Conservation (phyloP, 805 yeast genomes). For the Nakazawaea laoshanensis region DNA sequence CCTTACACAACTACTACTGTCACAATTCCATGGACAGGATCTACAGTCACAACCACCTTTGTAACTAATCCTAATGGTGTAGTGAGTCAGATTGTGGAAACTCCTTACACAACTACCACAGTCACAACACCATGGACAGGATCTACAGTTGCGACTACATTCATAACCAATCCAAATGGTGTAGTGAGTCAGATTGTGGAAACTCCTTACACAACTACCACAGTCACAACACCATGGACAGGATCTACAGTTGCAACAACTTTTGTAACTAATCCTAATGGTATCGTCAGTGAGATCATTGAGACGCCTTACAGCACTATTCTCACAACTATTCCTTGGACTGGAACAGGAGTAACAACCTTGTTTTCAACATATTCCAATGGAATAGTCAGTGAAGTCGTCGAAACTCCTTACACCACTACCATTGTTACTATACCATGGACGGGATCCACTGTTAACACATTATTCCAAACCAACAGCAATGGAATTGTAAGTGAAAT, state of each 20-base stretch:
- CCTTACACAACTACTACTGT: background rate
- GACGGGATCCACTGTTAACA: too few species aligned
- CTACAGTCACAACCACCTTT: too few species aligned
- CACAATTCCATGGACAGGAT: background rate
- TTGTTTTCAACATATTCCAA: background rate
- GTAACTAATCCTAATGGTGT: background rate
- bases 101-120: background rate
- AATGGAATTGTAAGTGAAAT: background rate
- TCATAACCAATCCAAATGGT: background rate
- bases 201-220: conserved; percentile 9
- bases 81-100: background rate
- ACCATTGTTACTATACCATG: background rate
- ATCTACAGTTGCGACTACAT: background rate
- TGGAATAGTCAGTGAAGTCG: background rate
- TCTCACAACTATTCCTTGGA: background rate
- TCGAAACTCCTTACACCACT: background rate
- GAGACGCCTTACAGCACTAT: too few species aligned
- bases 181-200: background rate
- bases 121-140: too few species aligned
- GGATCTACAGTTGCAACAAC: conserved; percentile 1
- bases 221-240: conserved; percentile 4
- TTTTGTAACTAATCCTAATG: background rate
- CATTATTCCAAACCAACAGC: too few species aligned
- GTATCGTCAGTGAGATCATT: background rate
- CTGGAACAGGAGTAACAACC: background rate